These are phyloP conservation scores for Melanomma pulvis-pyrius DNA, from an alignment of 495 filamentous ascomycete species.

Conservation along the genomic window DNA sequence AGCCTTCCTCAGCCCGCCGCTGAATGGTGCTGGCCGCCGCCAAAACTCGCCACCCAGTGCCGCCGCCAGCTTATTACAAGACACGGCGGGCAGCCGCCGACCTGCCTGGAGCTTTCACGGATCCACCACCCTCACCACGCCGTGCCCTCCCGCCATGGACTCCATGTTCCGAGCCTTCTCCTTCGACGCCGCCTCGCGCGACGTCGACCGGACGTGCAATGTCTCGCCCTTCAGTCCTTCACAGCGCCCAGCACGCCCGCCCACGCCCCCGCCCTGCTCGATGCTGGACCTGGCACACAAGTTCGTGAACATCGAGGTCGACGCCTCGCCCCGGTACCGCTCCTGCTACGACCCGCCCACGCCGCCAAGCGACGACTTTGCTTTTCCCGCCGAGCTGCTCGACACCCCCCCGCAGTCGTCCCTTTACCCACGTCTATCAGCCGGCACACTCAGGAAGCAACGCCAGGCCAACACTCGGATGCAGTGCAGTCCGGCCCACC, in stretches of 20 bases:
- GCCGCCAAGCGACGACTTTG: constrained; percentile 23
- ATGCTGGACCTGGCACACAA: constrained; percentile 30
- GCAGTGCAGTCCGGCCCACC: constrained; percentile 37
- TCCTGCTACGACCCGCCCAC: constrained; percentile 24
- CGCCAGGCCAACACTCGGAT: constrained; percentile 38
- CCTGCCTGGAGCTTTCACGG: background rate
- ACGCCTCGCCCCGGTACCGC: constrained; percentile 4
- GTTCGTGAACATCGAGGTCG: constrained; percentile 21
- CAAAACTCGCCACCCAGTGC: background rate
- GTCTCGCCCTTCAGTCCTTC: constrained; percentile 28
- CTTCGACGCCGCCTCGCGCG: constrained; percentile 32
- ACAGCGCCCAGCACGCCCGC: constrained; percentile 1
- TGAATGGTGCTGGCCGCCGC: background rate
- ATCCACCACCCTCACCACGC: background rate
- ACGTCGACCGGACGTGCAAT: constrained; percentile 11
- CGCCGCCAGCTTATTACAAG: background rate
- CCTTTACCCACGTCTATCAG: constrained; percentile 10
- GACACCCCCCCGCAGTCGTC: constrained; percentile 1
- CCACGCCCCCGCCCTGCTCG: constrained; percentile 26
- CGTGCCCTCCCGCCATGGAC: background rate
- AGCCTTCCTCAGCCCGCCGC: background rate
- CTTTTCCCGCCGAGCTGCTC: constrained; percentile 1
- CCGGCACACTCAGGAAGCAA: constrained; percentile 28
- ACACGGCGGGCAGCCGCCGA: background rate
- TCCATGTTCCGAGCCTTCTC: constrained; percentile 36